Base-by-base conservation (phyloP, 495 filamentous ascomycete species). In the Paragyromitra xinjiangensis region DNA sequence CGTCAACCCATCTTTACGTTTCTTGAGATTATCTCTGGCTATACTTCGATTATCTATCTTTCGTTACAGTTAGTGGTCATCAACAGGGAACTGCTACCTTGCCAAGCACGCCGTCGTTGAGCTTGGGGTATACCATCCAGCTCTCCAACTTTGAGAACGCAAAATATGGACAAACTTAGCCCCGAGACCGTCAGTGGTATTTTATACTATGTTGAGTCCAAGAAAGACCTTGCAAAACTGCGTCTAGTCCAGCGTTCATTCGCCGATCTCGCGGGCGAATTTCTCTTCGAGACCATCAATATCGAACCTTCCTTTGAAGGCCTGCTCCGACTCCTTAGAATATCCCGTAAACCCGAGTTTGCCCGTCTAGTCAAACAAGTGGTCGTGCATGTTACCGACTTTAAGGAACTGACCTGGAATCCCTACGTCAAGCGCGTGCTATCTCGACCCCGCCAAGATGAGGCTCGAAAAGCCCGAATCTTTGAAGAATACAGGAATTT, bases 331-430 rank as follows among this genome's bases (percentile, higher is more conserved):
- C 37, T 64, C 26, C 61, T 56, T 14, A 14, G 48, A 22, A 12
- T 58, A 7, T 66, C 66, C 12, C 50, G 37, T 1, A 42, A 44
- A 14, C 63, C 51, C 8, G 48, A 42, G 14, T 40, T 73, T 2
- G 61, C 51, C 19, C 62, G 63, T 24, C 22, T 53, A 3, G 62
- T 73, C 9, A 55, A 39, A 29, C 29, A 58, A 12, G 37, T 73
- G 7, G 51, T 66, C 6, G 14, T 73, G 24, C 48, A 73, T 24
- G 50, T 73, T 5, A 24, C 50, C 8, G 62, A 73, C 34, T 73
- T 53, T 14, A 67, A 67, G 22, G 48, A 73, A 26, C n/a, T 53
- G 12, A 65, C 45, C 29, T 73, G 62, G 71, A 65, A 73, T 50
- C 62, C 71, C n/a, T 73, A 42, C 9, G 48, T 67, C 50, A 19